A percentile compares a stretch with the other conserved stretches of the same genome.
Evolutionary conservation across 768 basidiomycete species (phyloP).

Genomic region (Boletus rubropictus): DNA sequence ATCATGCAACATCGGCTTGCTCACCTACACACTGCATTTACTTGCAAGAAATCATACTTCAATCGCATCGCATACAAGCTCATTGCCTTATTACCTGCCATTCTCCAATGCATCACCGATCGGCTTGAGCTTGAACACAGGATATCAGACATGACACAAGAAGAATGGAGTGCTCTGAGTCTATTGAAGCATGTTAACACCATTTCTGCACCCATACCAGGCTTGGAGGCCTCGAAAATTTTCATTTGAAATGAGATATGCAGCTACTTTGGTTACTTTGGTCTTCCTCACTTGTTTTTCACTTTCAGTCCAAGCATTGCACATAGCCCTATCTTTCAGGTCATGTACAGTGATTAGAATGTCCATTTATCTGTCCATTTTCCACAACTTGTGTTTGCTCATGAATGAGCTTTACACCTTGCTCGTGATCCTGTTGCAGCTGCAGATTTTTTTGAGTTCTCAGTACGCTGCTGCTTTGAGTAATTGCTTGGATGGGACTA

Average conservation of each 20-base stretch:
- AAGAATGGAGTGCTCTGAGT: slow-evolving; percentile 9
- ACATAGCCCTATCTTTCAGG: slow-evolving; percentile 30
- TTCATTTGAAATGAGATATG: slow-evolving; percentile 20
- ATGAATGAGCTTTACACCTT: slow-evolving; percentile 17
- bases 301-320: slow-evolving; percentile 21
- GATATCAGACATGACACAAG: neutral
- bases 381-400: slow-evolving; percentile 14
- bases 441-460: slow-evolving; percentile 31
- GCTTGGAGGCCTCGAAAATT: slow-evolving; percentile 28
- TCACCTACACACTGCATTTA: no score
- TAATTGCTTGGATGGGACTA: neutral
- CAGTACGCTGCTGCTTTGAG: slow-evolving; percentile 19
- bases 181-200: slow-evolving; percentile 27
- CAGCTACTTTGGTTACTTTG: slow-evolving; percentile 27
- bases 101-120: neutral
- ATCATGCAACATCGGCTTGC: no score
- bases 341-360: slow-evolving; percentile 21
- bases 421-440: slow-evolving; percentile 34
- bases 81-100: no score
- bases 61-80: no score
- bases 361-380: slow-evolving; percentile 8
- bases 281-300: slow-evolving; percentile 25
- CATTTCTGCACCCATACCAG: slow-evolving; percentile 28
- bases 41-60: no score
- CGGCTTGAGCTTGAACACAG: neutral